A percentile compares a stretch with the other conserved stretches of the same genome.
phyloP scores from a whole-genome alignment of 2,329 filamentous ascomycete species.

The Lizonia empirigonia region DNA sequence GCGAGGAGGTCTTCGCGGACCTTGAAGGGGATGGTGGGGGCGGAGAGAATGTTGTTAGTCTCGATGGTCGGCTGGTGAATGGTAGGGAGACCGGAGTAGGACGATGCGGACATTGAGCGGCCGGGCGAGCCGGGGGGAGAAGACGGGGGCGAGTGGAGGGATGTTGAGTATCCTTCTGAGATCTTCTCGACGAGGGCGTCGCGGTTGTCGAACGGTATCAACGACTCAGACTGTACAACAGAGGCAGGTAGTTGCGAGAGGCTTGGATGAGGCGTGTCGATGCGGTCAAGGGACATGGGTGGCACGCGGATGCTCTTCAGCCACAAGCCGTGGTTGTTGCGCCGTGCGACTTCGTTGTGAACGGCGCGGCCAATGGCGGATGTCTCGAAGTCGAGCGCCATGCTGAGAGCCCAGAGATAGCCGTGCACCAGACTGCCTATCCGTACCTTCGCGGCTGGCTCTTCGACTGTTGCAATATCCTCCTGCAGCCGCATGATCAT shows the following conservation, averaged over 20 bases:
- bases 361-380: conserved; percentile 73
- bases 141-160: conserved; percentile 65
- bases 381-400: conserved; percentile 77
- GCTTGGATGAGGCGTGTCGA: conserved; percentile 49
- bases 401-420: conserved; percentile 81
- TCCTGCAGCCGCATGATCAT: conserved; percentile 91
- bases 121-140: conserved; percentile 74
- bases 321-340: conserved; percentile 79
- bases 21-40: conserved; percentile 64
- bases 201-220: conserved; percentile 78
- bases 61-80: conserved; percentile 31
- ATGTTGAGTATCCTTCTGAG: conserved; percentile 70
- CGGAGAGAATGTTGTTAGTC: conserved; percentile 21
- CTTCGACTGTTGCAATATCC: conserved; percentile 71
- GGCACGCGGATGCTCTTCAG: conserved; percentile 75
- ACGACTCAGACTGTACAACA: conserved; percentile 41
- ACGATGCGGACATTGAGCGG: conserved; percentile 65
- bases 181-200: conserved; percentile 75
- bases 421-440: conserved; percentile 85
- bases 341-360: conserved; percentile 74
- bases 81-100: conserved; percentile 51
- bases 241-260: conserved; percentile 31
- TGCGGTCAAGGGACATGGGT: conserved; percentile 65
- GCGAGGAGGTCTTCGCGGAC: conserved; percentile 77
- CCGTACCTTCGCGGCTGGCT: conserved; percentile 73